Evolutionary conservation across 2,329 filamentous ascomycete genomes (phyloP), one percentile per base, ranked within the genome.

Genomic region (Colletotrichum plurivorum): DNA sequence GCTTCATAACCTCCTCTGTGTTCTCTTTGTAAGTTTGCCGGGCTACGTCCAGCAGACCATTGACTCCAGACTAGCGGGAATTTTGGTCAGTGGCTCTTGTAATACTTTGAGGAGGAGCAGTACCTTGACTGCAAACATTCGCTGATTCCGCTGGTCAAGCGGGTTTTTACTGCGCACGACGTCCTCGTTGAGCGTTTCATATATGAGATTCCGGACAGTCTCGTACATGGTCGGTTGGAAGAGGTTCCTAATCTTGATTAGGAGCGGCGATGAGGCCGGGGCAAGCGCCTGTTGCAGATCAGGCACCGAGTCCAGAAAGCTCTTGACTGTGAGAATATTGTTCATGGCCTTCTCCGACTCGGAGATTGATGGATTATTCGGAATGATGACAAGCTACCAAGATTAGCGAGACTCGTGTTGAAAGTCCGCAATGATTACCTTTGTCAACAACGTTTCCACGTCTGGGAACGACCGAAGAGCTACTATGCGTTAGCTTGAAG

Each of bases 11-110:
- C 78, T 97, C 94, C 56, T 92, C 88, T 5, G 91, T 96, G 2
- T 92, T 90, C 77, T 98, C 95, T 74, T 96, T 97, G 81, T 96
- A 98, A 0, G 94, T 94, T 75, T 94, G 92, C 5, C 95, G 89
- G 41, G 94, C 93, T 45, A 98, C 93, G 79, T 98, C 95, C 4
- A 98, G 88, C 65, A 98, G 87, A 2, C 93, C 93, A 73, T 94
- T 94, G 49, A 96, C 90, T 0, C 94, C 93, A 53, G 94, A 90
- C 87, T 93, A 9, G 5, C 16, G 22, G 4, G 15, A 12, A 43
- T 22, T n/a, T 5, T 1, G 13, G 13, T 48, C 39, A 15, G n/a
- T 12, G 20, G 49, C 45, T 1, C 10, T n/a, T n/a, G 13, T 2
- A 43, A 45, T 13, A 72, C 73, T 18, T 31, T 54, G 46, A 16